Conservation (phyloP, 2,329 filamentous ascomycete genomes). For the Pyrenochaeta sp. region DNA sequence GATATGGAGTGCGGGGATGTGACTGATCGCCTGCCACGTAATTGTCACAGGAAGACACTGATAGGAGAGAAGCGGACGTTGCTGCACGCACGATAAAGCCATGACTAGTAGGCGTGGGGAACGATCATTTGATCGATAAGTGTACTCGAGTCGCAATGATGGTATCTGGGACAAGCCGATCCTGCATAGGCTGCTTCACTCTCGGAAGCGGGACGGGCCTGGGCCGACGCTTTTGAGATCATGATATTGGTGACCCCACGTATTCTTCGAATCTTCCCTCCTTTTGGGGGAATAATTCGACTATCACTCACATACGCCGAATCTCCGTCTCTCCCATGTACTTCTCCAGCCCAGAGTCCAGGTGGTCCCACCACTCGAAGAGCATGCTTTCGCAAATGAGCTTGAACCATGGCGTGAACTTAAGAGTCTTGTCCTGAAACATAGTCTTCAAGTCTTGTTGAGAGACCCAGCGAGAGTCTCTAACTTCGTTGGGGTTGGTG, state of each 20-base stretch:
- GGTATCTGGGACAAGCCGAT: conserved; percentile 37
- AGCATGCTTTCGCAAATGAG: conserved; percentile 98
- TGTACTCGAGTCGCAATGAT: conserved; percentile 29
- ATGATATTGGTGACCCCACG: neutral
- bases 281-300: neutral
- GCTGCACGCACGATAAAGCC: conserved; percentile 31
- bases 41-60: conserved; percentile 23
- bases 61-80: conserved; percentile 29
- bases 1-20: conserved; percentile 7
- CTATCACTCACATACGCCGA: conserved; percentile 72
- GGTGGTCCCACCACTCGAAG: conserved; percentile 94
- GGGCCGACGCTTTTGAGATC: conserved; percentile 21
- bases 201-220: conserved; percentile 23
- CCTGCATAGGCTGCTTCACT: conserved; percentile 35
- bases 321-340: conserved; percentile 88
- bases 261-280: neutral
- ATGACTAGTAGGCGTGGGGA: conserved; percentile 37
- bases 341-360: conserved; percentile 82
- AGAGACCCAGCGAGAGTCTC: conserved; percentile 83
- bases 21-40: conserved; percentile 22
- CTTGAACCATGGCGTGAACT: conserved; percentile 99
- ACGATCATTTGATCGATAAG: conserved; percentile 31
- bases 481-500: conserved; percentile 87
- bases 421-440: conserved; percentile 81
- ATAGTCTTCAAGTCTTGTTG: conserved; percentile 82